Conservation (phyloP, 1,284 basidiomycete genomes). For the Hypsizygus ulmarius region DNA sequence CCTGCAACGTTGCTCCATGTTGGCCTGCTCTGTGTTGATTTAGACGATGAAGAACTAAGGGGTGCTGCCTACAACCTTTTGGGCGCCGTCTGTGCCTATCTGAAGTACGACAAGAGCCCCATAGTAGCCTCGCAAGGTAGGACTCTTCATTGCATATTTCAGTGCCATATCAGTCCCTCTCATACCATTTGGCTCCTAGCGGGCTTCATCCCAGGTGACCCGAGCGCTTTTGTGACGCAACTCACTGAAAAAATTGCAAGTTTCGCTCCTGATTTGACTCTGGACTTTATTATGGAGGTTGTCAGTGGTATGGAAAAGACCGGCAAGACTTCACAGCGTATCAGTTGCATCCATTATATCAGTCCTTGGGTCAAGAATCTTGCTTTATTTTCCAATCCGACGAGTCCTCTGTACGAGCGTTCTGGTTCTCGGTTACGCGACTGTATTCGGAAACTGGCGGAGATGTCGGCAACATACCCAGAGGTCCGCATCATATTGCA, state of each 20-base stretch:
- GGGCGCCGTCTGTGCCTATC: conserved; percentile 72
- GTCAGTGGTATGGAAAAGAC: conserved; percentile 66
- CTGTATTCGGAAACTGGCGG: conserved; percentile 73
- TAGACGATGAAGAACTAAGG: conserved; percentile 73
- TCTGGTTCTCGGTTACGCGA: conserved; percentile 74
- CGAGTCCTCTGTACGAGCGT: conserved; percentile 60
- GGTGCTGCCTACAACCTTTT: conserved; percentile 77
- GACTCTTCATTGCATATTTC: conserved; percentile 18
- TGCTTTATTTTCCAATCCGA: conserved; percentile 67
- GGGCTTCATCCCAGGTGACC: conserved; percentile 72
- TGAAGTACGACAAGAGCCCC: conserved; percentile 72
- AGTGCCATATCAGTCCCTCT: conserved; percentile 10
- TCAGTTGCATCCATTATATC: conserved; percentile 77
- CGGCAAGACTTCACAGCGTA: conserved; percentile 58
- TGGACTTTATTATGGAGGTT: conserved; percentile 86
- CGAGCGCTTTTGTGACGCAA: conserved; percentile 58
- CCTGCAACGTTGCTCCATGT: conserved; percentile 82
- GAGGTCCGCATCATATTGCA: conserved; percentile 50
- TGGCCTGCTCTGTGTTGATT: conserved; percentile 74
- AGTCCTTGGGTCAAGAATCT: conserved; percentile 86
- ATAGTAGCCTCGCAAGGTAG: conserved; percentile 68
- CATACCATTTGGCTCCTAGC: conserved; percentile 40
- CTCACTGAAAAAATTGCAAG: conserved; percentile 73
- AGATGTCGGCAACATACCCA: conserved; percentile 68
- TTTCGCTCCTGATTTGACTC: conserved; percentile 75